A percentile compares a stretch with the other conserved stretches of the same genome.
phyloP scores from a whole-genome alignment of 2,329 filamentous ascomycete species.

The Claviceps africana region DNA sequence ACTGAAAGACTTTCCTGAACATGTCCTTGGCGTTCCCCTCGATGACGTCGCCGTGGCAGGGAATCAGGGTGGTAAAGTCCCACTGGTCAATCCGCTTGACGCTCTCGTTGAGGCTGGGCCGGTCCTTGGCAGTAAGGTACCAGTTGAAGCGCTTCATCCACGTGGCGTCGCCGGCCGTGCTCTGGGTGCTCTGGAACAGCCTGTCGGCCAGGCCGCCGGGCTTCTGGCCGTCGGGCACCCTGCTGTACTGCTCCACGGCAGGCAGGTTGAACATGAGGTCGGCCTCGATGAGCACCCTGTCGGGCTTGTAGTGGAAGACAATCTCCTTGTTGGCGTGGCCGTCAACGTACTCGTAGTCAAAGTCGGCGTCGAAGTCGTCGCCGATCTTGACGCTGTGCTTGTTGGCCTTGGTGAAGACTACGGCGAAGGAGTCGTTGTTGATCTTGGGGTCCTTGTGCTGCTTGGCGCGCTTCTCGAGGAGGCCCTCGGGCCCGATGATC shows the following conservation, averaged over 20 bases:
- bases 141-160: conserved; percentile 72
- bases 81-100: conserved; percentile 56
- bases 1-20: conserved; percentile 66
- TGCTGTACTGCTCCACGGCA: conserved; percentile 74
- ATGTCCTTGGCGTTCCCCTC: conserved; percentile 58
- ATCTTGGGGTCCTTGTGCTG: conserved; percentile 33
- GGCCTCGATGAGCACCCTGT: conserved; percentile 68
- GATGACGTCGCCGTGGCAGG: conserved; percentile 87
- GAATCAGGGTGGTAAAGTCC: conserved; percentile 76
- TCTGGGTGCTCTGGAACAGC: conserved; percentile 40
- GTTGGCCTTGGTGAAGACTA: conserved; percentile 50
- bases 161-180: conserved; percentile 48
- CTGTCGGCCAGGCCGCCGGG: conserved; percentile 25
- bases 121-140: conserved; percentile 55
- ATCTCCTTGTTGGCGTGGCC: conserved; percentile 74
- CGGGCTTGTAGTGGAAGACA: conserved; percentile 72
- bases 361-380: conserved; percentile 73
- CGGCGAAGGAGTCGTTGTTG: conserved; percentile 43
- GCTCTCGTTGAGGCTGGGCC: conserved; percentile 55
- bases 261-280: conserved; percentile 90
- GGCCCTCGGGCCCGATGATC: conserved; percentile 68
- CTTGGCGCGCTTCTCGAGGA: conserved; percentile 66
- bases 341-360: conserved; percentile 72
- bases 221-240: conserved; percentile 28
- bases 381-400: conserved; percentile 42